phyloP scores from a whole-genome alignment of 768 basidiomycete species.

The Serendipita sp. region DNA sequence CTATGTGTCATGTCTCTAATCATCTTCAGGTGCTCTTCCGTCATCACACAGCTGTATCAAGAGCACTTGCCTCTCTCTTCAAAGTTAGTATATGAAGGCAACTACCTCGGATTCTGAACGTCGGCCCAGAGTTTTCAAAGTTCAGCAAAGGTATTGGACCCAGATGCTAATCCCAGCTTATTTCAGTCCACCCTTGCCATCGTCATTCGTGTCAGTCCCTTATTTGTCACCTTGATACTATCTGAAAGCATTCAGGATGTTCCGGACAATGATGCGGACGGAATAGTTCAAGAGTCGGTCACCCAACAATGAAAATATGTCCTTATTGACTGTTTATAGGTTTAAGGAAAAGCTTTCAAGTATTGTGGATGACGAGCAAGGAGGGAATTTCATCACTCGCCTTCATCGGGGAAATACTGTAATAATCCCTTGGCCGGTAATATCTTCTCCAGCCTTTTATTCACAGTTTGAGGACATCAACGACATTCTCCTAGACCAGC shows the following conservation, averaged over 20 bases:
- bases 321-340: constrained; percentile 17
- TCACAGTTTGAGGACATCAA: constrained; percentile 34
- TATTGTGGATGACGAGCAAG: constrained; percentile 46
- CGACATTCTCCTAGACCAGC: constrained; percentile 31
- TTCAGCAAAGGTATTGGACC: constrained; percentile 31
- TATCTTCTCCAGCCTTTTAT: constrained; percentile 46
- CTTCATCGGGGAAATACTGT: constrained; percentile 38
- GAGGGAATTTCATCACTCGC: constrained; percentile 44
- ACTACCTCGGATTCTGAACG: constrained; percentile 22
- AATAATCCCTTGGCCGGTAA: constrained; percentile 54
- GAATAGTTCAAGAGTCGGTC: constrained; percentile 41
- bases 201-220: constrained; percentile 37
- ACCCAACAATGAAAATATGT: not conserved
- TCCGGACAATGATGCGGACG: constrained; percentile 40
- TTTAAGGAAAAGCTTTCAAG: constrained; percentile 41
- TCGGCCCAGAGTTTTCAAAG: constrained; percentile 12
- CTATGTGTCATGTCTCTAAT: not conserved
- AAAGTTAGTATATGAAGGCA: constrained; percentile 20
- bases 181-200: constrained; percentile 45
- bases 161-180: constrained; percentile 37
- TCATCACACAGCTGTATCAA: constrained; percentile 46
- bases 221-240: not conserved
- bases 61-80: constrained; percentile 44
- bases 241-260: constrained; percentile 32
- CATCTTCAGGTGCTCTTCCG: constrained; percentile 39